Evolutionary conservation across 2,329 filamentous ascomycete species (phyloP).

Genomic region (Botrytis squamosa): DNA sequence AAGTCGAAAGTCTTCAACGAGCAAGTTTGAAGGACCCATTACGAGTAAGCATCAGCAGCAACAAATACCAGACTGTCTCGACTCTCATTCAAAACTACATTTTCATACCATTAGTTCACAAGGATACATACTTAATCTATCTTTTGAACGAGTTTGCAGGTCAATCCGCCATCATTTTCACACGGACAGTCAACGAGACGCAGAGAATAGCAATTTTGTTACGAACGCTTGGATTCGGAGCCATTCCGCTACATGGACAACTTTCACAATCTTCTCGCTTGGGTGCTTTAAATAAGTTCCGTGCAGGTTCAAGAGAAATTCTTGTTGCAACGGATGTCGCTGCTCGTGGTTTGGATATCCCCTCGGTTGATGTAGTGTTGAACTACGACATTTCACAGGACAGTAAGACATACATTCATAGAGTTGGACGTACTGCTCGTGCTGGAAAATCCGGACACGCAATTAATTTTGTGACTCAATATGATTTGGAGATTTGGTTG

Average conservation of each 20-base stretch:
- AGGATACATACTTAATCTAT: conserved; percentile 87
- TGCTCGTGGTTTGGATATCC: conserved; percentile 87
- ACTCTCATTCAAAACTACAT: conserved; percentile 84
- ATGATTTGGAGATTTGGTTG: conserved; percentile 77
- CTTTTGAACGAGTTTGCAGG: conserved; percentile 83
- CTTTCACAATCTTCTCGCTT: conserved; percentile 84
- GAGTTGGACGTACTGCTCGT: conserved; percentile 83
- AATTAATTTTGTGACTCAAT: conserved; percentile 80
- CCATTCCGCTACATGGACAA: conserved; percentile 90
- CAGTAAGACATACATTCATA: conserved; percentile 87
- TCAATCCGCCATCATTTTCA: conserved; percentile 87
- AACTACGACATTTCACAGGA: conserved; percentile 84
- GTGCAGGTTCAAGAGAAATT: conserved; percentile 74
- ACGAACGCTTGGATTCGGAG: conserved; percentile 80
- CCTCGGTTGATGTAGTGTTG: conserved; percentile 82
- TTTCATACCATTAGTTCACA: conserved; percentile 81
- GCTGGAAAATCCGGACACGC: conserved; percentile 83
- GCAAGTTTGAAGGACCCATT: conserved; percentile 84
- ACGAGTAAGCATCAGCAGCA: conserved; percentile 75
- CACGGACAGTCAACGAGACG: conserved; percentile 85
- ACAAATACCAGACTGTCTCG: conserved; percentile 87
- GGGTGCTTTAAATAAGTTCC: conserved; percentile 88
- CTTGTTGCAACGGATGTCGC: conserved; percentile 94
- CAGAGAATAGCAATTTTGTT: conserved; percentile 82
- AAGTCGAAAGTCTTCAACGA: conserved; percentile 88